Evolutionary conservation across 371 early-diverging fungal genomes (phyloP), one percentile per base, ranked within the genome.

Genomic region (Mucor circinelloides): DNA sequence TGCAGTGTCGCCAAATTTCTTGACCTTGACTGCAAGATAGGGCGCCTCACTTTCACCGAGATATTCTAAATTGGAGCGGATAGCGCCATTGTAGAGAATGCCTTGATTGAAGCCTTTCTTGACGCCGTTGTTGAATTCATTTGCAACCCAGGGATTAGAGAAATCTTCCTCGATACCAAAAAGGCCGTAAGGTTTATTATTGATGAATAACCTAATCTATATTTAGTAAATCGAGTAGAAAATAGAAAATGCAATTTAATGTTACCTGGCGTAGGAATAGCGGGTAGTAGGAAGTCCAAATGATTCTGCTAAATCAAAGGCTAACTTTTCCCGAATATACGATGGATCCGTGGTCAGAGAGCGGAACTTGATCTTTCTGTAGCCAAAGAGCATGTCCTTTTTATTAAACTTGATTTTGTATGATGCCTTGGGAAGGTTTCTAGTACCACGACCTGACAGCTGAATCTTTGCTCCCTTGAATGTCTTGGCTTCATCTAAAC

Each of bases 111-210:
- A 46, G 38, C 70, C 70, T 10, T 66, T 10, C 12, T 72, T 42
- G 5, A 58, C 46, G 17, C 78, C 78, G 19, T 68, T 64, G 34
- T 63, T 59, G 34, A 81, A 81, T 23, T 76, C 75, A 25, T 72
- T 76, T 28, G 64, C 28, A 0, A 76, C 19, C 81, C 81, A 81
- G 10, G 72, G 64, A 15, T 76, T 63, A 21, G 76, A 67, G 57
- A 66, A 71, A 10, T 46, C 56, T 40, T 81, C 81, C 44, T 76
- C 63, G 23, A 81, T 44, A 4, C 72, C 69, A 70, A 72, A 81
- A 10, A 81, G 46, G 21, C 81, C 81, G 58, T 68, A 59, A 2
- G 70, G 68, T 12, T 72, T 58, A 52, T 76, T 67, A 21, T 81
- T 74, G 31, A 81, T 63, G 32, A 73, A 73, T 9, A 80, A 61